Conservation (phyloP, 2,329 filamentous ascomycete species). For the Geosmithia flava region DNA sequence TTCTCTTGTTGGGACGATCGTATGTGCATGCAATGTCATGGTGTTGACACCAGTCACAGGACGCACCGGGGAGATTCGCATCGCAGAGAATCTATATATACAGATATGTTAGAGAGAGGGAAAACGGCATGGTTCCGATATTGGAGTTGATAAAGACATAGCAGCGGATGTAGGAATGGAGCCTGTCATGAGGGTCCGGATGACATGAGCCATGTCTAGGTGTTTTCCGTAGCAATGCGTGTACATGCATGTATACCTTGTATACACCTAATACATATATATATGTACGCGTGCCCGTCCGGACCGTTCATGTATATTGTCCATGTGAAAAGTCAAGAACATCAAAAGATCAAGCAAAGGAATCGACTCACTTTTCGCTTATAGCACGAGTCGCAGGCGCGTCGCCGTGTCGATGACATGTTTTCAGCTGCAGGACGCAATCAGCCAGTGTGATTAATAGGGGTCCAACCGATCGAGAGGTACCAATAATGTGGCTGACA, state of each 20-base stretch:
- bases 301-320: no score
- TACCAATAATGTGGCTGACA: background rate
- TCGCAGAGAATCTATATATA: conserved; percentile 4
- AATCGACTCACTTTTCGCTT: conserved; percentile 3
- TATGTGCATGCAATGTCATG: conserved; percentile 3
- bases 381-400: conserved; percentile 3
- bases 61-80: background rate
- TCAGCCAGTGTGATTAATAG: no score
- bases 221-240: background rate
- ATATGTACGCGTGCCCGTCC: no score
- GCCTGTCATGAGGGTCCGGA: no score
- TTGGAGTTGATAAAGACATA: no score
- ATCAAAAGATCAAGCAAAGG: no score
- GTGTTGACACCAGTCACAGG: conserved; percentile 4
- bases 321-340: no score
- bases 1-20: background rate
- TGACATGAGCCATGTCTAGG: no score
- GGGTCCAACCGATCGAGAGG: background rate
- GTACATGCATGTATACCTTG: background rate
- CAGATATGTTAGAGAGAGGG: background rate
- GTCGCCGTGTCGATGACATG: background rate
- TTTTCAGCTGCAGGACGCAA: background rate
- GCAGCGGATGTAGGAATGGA: no score
- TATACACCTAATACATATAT: no score
- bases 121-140: background rate